Conservation (phyloP, 192 early-diverging fungal species). For the Dispira simplex region DNA sequence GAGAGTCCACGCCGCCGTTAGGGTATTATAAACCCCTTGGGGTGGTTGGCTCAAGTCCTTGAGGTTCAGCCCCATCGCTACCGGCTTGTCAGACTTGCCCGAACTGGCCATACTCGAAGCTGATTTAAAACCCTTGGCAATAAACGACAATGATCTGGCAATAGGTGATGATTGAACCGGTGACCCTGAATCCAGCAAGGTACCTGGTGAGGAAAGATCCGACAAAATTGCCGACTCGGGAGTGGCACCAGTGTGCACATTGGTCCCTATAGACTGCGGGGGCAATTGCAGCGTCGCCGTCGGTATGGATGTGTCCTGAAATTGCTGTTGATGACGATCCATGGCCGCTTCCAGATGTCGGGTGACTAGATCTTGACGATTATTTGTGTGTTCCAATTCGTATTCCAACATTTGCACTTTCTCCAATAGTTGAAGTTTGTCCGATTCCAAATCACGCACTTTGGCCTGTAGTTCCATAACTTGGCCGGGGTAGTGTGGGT, state of each 20-base stretch:
- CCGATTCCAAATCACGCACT: background rate
- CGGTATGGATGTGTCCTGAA: background rate
- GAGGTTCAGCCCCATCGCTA: background rate
- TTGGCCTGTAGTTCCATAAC: background rate
- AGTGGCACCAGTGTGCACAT: too few relatives aligned
- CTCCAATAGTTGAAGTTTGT: background rate
- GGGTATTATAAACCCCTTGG: too few relatives aligned
- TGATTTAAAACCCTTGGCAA: background rate
- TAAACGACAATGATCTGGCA: background rate
- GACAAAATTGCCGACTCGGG: background rate
- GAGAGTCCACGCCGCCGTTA: too few relatives aligned
- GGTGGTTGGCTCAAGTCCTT: background rate
- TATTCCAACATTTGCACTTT: background rate
- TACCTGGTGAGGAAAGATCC: background rate
- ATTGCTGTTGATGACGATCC: slow-evolving; percentile 10
- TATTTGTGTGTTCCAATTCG: background rate
- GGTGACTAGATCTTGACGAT: slow-evolving; percentile 7
- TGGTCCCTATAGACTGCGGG: too few relatives aligned
- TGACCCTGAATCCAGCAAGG: too few relatives aligned
- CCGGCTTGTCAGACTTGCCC: background rate
- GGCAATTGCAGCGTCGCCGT: too few relatives aligned
- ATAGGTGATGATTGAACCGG: slow-evolving; percentile 1
- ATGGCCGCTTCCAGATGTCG: slow-evolving; percentile 7
- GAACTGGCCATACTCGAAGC: too few relatives aligned
- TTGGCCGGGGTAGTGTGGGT: too few relatives aligned